Conservation (phyloP, 805 yeast genomes). For the Saccharomycopsis oosterbeekiorum region DNA sequence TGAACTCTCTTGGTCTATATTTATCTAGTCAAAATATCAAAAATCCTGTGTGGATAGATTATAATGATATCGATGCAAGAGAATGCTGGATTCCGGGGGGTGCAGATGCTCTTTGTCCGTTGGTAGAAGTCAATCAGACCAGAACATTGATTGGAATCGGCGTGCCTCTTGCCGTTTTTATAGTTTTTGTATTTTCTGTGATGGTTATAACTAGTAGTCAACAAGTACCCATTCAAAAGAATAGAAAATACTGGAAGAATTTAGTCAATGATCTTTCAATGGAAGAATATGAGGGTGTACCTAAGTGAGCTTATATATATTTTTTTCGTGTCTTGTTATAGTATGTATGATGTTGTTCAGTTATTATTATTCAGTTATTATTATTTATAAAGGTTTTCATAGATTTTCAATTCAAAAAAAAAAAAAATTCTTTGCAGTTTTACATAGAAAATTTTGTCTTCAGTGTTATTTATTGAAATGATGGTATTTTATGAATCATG, state of each 20-base stretch:
- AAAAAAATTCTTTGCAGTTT: too few species aligned
- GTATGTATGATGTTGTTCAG: background rate
- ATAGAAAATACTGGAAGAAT: slow-evolving; percentile 56
- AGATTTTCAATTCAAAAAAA: too few species aligned
- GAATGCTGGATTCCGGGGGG: slow-evolving; percentile 88
- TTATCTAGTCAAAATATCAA: slow-evolving; percentile 21
- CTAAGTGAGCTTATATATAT: slow-evolving; percentile 36
- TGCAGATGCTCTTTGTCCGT: slow-evolving; percentile 68
- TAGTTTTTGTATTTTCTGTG: slow-evolving; percentile 40
- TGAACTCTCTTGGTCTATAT: slow-evolving; percentile 22
- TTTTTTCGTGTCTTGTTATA: background rate
- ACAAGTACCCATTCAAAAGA: slow-evolving; percentile 59
- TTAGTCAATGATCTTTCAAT: slow-evolving; percentile 45
- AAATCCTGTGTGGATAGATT: slow-evolving; percentile 62
- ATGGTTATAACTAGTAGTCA: slow-evolving; percentile 46
- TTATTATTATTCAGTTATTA: too few species aligned
- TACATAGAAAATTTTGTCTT: too few species aligned
- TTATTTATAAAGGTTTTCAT: too few species aligned
- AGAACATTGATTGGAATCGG: slow-evolving; percentile 53
- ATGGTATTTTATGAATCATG: too few species aligned
- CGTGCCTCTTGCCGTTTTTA: slow-evolving; percentile 56
- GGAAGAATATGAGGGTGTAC: slow-evolving; percentile 78
- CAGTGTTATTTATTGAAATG: too few species aligned
- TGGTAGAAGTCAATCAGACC: slow-evolving; percentile 43
- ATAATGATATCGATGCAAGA: slow-evolving; percentile 63